Evolutionary conservation across 2,329 filamentous ascomycete genomes (phyloP), one percentile per base, ranked within the genome.

Genomic region (Drechslera avenae): DNA sequence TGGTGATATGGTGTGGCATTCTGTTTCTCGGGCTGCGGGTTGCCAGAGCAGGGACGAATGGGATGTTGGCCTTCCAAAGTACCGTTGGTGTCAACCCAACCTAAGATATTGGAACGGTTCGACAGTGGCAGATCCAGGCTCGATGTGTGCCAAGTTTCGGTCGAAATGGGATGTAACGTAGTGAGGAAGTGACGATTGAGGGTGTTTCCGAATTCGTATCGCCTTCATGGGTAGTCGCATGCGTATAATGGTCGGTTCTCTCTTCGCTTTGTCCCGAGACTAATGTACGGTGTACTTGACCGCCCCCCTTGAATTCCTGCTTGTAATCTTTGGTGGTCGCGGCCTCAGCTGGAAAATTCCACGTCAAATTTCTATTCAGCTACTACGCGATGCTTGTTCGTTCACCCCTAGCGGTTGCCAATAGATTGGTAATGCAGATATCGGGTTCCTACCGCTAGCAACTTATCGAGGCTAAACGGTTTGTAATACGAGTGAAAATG

Each of bases 1-100:
- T 63, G 16, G 61, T 61, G 5, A 66, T 65, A 21, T 57, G 54
- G 44, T 69, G 67, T 16, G 64, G 65, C 67, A 72, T 72, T 6
- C 5, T 26, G 35, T n/a, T 10, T 12, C 16, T 14, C 6, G 33
- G 10, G 8, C 13, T 28, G 21, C 33, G 33, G 21, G 19, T 16
- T 17, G 4, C 4, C n/a, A 26, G 5, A 17, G 3, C 34, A 3
- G 1, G 16, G 8, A 10, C 3, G n/a, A 10, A 10, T 21, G 16
- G 4, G 30, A 4, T 35, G 18, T 17, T 28, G 23, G 21, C 17
- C 7, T 39, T 39, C n/a, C 12, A 39, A 10, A 6, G n/a, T 28
- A 28, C 4, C 2, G 9, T 3, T 28, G 9, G 26, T 28, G 26
- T 12, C 26, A 28, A 28, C 9, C 12, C 26, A 28, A 28, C 4